A percentile compares a stretch with the other conserved stretches of the same genome.
Conservation (phyloP, 768 basidiomycete species). For the Trametes villosa region DNA sequence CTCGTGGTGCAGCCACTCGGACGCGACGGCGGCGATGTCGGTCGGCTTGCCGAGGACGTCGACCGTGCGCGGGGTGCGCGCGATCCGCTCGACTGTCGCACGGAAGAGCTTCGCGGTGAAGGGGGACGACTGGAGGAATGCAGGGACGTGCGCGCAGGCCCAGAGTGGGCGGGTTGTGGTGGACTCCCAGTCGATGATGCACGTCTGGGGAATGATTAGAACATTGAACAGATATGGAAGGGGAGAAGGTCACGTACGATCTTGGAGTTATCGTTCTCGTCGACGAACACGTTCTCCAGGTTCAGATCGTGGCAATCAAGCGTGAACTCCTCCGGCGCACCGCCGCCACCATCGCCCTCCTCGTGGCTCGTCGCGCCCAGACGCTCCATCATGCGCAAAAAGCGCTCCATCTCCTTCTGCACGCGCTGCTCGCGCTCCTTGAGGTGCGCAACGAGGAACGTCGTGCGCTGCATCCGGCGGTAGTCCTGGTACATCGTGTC, state of each 20-base stretch:
- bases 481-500: slow-evolving; percentile 84
- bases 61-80: slow-evolving; percentile 29
- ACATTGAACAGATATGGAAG: slow-evolving; percentile 6
- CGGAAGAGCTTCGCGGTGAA: slow-evolving; percentile 77
- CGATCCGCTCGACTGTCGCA: slow-evolving; percentile 59
- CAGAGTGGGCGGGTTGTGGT: slow-evolving; percentile 87
- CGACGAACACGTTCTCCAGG: slow-evolving; percentile 84
- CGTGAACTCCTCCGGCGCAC: slow-evolving; percentile 63
- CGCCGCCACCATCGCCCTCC: slow-evolving; percentile 30
- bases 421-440: slow-evolving; percentile 64
- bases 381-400: slow-evolving; percentile 69
- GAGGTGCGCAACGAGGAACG: slow-evolving; percentile 77
- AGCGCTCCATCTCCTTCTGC: slow-evolving; percentile 71
- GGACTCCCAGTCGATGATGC: slow-evolving; percentile 90
- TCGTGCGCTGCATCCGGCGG: slow-evolving; percentile 76
- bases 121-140: slow-evolving; percentile 77
- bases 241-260: slow-evolving; percentile 57
- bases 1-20: slow-evolving; percentile 80
- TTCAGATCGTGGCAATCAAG: slow-evolving; percentile 88
- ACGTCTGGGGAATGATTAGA: slow-evolving; percentile 54
- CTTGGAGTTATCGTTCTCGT: slow-evolving; percentile 63
- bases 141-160: slow-evolving; percentile 82
- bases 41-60: slow-evolving; percentile 25
- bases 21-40: slow-evolving; percentile 51
- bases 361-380: slow-evolving; percentile 42